Conservation (phyloP, 2,329 filamentous ascomycete genomes). For the Aspergillus pseudoterreus region DNA sequence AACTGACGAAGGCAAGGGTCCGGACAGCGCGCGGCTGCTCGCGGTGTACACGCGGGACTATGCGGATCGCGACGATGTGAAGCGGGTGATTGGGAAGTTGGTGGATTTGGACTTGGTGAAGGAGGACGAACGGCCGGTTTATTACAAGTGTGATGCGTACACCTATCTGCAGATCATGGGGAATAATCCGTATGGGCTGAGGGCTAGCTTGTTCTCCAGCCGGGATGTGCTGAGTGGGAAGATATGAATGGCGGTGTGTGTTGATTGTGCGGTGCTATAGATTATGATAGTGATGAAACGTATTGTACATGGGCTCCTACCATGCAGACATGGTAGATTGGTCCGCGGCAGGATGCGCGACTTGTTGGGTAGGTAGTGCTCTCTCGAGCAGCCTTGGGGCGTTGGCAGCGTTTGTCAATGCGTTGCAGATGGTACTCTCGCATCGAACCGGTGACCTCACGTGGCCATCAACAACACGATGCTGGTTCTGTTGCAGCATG, state of each 20-base stretch:
- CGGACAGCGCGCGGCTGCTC: slow-evolving; percentile 54
- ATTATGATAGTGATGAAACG: slow-evolving; percentile 3
- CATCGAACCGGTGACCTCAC: too few species aligned
- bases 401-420: too few species aligned
- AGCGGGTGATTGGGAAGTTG: slow-evolving; percentile 62
- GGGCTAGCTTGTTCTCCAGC: slow-evolving; percentile 47
- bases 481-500: too few species aligned
- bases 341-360: too few species aligned
- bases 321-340: background rate
- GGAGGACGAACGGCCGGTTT: slow-evolving; percentile 50
- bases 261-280: background rate
- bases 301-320: background rate
- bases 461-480: too few species aligned
- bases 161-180: slow-evolving; percentile 62
- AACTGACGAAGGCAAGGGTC: slow-evolving; percentile 41
- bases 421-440: too few species aligned
- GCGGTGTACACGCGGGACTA: slow-evolving; percentile 79
- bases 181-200: slow-evolving; percentile 61
- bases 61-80: slow-evolving; percentile 63
- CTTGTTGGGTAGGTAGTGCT: too few species aligned
- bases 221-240: slow-evolving; percentile 33
- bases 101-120: slow-evolving; percentile 59
- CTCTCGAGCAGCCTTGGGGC: too few species aligned
- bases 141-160: slow-evolving; percentile 75
- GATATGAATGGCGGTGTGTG: slow-evolving; percentile 8